Conservation (phyloP, 2,329 filamentous ascomycete genomes). For the Aspergillus sp. region DNA sequence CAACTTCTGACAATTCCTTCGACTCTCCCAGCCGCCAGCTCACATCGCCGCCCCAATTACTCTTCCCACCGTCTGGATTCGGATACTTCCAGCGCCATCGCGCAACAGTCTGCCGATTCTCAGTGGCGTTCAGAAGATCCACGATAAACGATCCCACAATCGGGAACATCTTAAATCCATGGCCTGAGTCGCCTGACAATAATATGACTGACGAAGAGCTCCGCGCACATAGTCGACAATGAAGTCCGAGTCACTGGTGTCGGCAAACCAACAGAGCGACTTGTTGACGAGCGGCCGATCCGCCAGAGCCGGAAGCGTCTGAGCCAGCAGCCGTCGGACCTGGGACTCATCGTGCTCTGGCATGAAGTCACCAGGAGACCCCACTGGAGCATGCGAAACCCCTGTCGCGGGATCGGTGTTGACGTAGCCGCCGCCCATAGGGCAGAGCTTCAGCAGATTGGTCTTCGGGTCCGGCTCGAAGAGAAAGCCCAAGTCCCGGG, state of each 20-base stretch:
- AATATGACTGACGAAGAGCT: constrained; percentile 41
- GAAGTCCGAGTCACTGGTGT: constrained; percentile 52
- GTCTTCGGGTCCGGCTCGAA: constrained; percentile 55
- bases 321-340: constrained; percentile 41
- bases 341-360: constrained; percentile 45
- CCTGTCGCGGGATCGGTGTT: constrained; percentile 39
- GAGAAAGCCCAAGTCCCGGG: constrained; percentile 55
- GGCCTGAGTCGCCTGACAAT: constrained; percentile 50
- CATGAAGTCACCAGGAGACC: constrained; percentile 36
- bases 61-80: constrained; percentile 15
- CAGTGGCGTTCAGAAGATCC: constrained; percentile 36
- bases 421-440: constrained; percentile 47
- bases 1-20: constrained; percentile 18
- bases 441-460: constrained; percentile 51
- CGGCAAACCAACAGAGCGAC: constrained; percentile 55
- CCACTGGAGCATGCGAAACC: constrained; percentile 32
- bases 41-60: constrained; percentile 36
- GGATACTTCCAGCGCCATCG: constrained; percentile 46
- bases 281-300: constrained; percentile 49
- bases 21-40: constrained; percentile 39
- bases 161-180: constrained; percentile 56
- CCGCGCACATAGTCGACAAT: constrained; percentile 51
- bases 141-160: constrained; percentile 49
- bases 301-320: constrained; percentile 46
- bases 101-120: constrained; percentile 30